Percentiles rank a stretch among this genome's conserved stretches.
phyloP scores from a whole-genome alignment of 2,329 filamentous ascomycete genomes.

The Orbilia javanica region DNA sequence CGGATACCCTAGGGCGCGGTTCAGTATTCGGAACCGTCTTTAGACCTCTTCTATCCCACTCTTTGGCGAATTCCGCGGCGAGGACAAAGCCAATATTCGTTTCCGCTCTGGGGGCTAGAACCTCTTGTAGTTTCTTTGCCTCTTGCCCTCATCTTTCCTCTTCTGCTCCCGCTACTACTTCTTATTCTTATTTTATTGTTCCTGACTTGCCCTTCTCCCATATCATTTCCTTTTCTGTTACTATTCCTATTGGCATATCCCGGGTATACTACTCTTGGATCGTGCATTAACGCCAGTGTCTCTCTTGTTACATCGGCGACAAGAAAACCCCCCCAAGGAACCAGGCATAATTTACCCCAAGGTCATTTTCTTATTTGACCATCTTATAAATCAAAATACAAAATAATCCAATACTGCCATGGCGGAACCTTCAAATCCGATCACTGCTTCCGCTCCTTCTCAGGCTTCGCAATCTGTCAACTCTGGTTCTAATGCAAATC shows the following conservation, averaged over 20 bases:
- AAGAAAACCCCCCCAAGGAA: slow-evolving; percentile 36
- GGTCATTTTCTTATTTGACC: slow-evolving; percentile 29
- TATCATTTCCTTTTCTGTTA: slow-evolving; percentile 28
- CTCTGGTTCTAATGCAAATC: slow-evolving; percentile 50
- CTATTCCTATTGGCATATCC: slow-evolving; percentile 27
- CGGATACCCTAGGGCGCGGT: slow-evolving; percentile 46
- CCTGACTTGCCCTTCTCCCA: slow-evolving; percentile 8
- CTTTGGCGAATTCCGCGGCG: slow-evolving; percentile 52
- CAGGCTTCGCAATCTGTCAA: slow-evolving; percentile 50
- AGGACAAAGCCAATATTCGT: slow-evolving; percentile 39
- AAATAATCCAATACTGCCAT: slow-evolving; percentile 54
- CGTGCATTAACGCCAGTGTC: slow-evolving; percentile 48
- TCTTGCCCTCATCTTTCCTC: slow-evolving; percentile 15
- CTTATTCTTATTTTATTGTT: slow-evolving; percentile 26
- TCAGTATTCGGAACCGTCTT: slow-evolving; percentile 51
- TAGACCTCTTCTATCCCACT: slow-evolving; percentile 24
- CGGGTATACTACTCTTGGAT: slow-evolving; percentile 30
- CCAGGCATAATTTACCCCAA: slow-evolving; percentile 46
- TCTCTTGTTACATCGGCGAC: slow-evolving; percentile 56
- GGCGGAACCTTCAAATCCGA: slow-evolving; percentile 56
- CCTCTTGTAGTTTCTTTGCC: slow-evolving; percentile 26
- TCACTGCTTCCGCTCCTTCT: slow-evolving; percentile 32
- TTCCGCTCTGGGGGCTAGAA: slow-evolving; percentile 41
- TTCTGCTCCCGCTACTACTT: background rate
- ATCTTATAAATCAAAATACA: slow-evolving; percentile 57